phyloP scores from a whole-genome alignment of 75 land plant species.

The Chamaecyparis obtusa region DNA sequence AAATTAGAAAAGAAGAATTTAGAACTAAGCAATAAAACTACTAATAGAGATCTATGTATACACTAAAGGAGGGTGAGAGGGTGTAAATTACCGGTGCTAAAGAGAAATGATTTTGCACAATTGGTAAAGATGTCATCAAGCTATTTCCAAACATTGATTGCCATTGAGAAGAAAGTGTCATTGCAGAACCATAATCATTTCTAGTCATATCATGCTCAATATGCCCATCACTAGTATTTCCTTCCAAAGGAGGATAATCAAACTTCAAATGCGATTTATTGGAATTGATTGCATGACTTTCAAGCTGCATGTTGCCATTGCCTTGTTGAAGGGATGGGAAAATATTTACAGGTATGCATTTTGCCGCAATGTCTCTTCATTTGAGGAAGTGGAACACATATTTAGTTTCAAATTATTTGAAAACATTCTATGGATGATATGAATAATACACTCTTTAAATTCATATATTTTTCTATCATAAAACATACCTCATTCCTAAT shows the following conservation, averaged over 20 bases:
- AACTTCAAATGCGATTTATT: background rate
- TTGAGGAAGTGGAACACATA: background rate
- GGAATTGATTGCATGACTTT: constrained; percentile 4
- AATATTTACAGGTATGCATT: background rate
- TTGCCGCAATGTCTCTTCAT: background rate
- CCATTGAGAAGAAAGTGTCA: background rate
- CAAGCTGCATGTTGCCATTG: background rate
- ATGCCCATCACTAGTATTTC: background rate
- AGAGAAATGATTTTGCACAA: background rate
- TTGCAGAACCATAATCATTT: background rate
- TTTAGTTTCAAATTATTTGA: background rate
- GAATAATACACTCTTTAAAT: background rate
- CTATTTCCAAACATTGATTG: background rate
- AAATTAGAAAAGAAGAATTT: no score
- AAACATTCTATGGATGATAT: no score
- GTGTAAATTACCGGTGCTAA: background rate
- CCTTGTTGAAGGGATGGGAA: background rate
- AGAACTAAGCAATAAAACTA: no score
- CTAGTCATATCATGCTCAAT: background rate
- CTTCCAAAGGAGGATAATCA: background rate
- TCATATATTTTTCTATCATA: background rate
- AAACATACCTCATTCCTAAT: background rate
- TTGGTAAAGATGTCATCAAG: background rate
- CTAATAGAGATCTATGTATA: background rate
- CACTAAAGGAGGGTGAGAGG: background rate